These are phyloP conservation scores for Beauveria asiatica DNA, from an alignment of 2,329 filamentous ascomycete genomes.

Conservation along the genomic window DNA sequence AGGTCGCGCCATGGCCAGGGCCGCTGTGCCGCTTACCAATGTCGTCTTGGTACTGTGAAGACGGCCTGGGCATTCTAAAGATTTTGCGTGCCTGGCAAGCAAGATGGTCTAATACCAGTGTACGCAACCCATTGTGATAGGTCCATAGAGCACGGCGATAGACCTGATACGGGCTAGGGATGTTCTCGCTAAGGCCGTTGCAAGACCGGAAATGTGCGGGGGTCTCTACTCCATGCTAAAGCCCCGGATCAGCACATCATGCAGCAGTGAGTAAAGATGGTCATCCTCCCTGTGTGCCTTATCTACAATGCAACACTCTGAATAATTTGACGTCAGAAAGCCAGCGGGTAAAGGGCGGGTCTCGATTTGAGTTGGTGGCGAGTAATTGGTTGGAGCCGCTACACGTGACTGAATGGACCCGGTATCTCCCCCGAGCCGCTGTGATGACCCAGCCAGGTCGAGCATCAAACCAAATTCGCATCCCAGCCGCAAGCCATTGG, in stretches of 20 bases:
- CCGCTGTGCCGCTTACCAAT: neutral
- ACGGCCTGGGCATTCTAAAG: neutral
- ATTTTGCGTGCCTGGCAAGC: neutral
- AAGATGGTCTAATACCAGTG: neutral
- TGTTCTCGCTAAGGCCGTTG: neutral
- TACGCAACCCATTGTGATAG: neutral
- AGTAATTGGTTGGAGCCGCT: neutral
- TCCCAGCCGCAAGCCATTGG: conserved; percentile 20
- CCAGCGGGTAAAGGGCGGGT: neutral
- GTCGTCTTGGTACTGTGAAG: neutral
- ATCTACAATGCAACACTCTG: neutral
- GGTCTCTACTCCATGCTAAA: neutral
- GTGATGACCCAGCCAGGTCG: conserved; percentile 4
- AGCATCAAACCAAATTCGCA: conserved; percentile 1
- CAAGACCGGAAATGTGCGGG: neutral
- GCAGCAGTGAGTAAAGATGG: neutral
- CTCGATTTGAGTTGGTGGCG: neutral
- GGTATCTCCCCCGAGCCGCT: neutral
- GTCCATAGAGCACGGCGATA: neutral
- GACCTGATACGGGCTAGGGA: neutral
- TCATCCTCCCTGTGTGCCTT: neutral
- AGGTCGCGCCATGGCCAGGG: neutral
- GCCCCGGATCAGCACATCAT: neutral
- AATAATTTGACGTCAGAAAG: conserved; percentile 8
- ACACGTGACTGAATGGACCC: conserved; percentile 6